Evolutionary conservation across 441 rosid genomes (phyloP).

Genomic region (Erysimum pusillum): DNA sequence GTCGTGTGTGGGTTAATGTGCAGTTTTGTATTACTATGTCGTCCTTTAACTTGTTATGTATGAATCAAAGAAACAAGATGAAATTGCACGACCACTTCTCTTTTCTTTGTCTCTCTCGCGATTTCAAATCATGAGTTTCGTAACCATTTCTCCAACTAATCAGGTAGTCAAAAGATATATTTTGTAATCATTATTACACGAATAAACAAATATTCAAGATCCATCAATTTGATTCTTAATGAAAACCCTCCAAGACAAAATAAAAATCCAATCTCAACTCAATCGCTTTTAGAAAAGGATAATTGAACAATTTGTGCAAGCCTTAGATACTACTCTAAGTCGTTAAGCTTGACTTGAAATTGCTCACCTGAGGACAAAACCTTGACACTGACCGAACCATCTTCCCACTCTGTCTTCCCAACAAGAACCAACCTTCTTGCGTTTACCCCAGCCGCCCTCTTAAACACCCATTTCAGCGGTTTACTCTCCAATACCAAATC

Average conservation of each 20-base stretch:
- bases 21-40: background rate
- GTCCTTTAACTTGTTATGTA: background rate
- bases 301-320: background rate
- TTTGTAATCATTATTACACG: conserved; percentile 1
- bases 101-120: conserved; percentile 1
- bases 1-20: background rate
- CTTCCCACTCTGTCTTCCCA: conserved; percentile 79
- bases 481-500: conserved; percentile 89
- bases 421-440: conserved; percentile 80
- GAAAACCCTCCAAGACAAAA: background rate
- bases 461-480: conserved; percentile 95
- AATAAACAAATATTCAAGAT: conserved; percentile 7
- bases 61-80: conserved; percentile 6
- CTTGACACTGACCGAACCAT: conserved; percentile 84
- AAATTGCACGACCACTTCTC: background rate
- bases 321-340: conserved; percentile 55
- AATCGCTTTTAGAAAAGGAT: background rate
- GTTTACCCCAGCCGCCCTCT: conserved; percentile 79
- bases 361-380: conserved; percentile 77
- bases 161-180: conserved; percentile 4
- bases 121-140: conserved; percentile 23
- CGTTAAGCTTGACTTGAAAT: conserved; percentile 74
- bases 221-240: background rate
- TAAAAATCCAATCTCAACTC: background rate
- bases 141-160: conserved; percentile 11